A percentile compares a stretch with the other conserved stretches of the same genome.
Evolutionary conservation across 805 yeast species (phyloP).

Genomic region (Groenewaldozyma tartarivorans): DNA sequence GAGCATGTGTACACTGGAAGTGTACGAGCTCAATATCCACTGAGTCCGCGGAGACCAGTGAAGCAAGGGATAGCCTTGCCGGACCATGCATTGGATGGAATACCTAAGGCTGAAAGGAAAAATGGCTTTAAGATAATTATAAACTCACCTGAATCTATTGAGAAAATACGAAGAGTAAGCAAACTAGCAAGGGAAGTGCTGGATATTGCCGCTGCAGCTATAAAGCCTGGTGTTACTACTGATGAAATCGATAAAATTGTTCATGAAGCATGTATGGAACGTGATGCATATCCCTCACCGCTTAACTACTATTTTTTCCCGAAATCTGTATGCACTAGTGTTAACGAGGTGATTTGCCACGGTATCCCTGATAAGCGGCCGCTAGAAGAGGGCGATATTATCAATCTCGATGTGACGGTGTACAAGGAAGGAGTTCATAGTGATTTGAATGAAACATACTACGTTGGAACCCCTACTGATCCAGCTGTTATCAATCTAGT

Average conservation of each 20-base stretch:
- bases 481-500: conserved; percentile 80
- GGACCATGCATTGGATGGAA: conserved; percentile 76
- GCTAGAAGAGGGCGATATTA: conserved; percentile 86
- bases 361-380: conserved; percentile 91
- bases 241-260: conserved; percentile 83
- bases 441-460: conserved; percentile 92
- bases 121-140: conserved; percentile 60
- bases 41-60: conserved; percentile 58
- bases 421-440: conserved; percentile 86
- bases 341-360: conserved; percentile 93
- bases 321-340: conserved; percentile 83
- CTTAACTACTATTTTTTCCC: conserved; percentile 91
- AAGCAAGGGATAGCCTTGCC: conserved; percentile 68
- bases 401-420: conserved; percentile 81
- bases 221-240: conserved; percentile 84
- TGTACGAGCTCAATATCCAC: conserved; percentile 71
- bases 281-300: conserved; percentile 92
- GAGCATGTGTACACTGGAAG: conserved; percentile 63
- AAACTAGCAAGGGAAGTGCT: conserved; percentile 76
- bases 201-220: conserved; percentile 76
- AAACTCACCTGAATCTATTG: conserved; percentile 59
- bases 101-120: conserved; percentile 67
- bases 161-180: conserved; percentile 66
- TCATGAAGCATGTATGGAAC: conserved; percentile 78
- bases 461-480: conserved; percentile 74